These are phyloP conservation scores for Hortaea werneckii DNA, from an alignment of 2,329 filamentous ascomycete species.

Conservation along the genomic window DNA sequence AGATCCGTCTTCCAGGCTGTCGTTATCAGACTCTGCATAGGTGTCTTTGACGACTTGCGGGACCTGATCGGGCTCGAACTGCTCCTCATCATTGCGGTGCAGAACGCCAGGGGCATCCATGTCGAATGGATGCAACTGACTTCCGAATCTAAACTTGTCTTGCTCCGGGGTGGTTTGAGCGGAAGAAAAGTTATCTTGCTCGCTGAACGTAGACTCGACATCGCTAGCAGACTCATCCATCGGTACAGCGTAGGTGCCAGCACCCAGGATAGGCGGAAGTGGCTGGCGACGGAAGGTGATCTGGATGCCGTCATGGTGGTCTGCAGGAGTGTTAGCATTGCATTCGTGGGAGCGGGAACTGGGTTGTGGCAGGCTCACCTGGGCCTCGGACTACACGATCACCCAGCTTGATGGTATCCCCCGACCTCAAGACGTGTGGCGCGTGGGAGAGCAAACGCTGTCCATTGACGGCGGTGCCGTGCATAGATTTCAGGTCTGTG, in stretches of 20 bases:
- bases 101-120: conserved; percentile 1
- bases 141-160: conserved; percentile 11
- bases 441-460: conserved; percentile 10
- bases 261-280: background rate
- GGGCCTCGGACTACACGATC: conserved; percentile 16
- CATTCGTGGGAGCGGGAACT: background rate
- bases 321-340: conserved; percentile 5
- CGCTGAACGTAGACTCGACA: conserved; percentile 9
- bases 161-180: conserved; percentile 21
- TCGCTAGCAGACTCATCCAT: conserved; percentile 10
- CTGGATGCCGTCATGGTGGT: conserved; percentile 18
- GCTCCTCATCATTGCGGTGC: no score
- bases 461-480: conserved; percentile 28
- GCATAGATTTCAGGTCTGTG: conserved; percentile 22
- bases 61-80: background rate
- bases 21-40: conserved; percentile 4
- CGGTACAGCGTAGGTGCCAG: background rate
- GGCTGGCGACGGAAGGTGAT: conserved; percentile 10
- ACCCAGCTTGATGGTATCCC: conserved; percentile 25
- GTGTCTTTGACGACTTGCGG: conserved; percentile 5
- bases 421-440: conserved; percentile 11
- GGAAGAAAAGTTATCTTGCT: conserved; percentile 9
- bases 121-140: conserved; percentile 16
- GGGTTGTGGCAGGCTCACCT: conserved; percentile 11
- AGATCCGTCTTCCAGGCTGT: conserved; percentile 2